Base-by-base conservation (phyloP, 306 rosid species). In the Gastrolobium villosum region DNA sequence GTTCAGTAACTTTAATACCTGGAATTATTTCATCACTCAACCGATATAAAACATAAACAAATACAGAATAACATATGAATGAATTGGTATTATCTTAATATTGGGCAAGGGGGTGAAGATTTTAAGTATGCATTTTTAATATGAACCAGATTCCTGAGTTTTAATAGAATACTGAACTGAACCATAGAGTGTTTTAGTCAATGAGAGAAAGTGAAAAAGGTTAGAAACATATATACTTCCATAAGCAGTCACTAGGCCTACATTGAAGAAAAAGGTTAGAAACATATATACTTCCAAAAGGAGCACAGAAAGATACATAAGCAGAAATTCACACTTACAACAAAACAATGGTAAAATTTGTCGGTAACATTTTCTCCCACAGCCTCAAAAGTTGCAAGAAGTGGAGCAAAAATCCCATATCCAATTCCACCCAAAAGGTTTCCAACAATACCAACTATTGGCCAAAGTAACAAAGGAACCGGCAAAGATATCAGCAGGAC, bases 381-480 rank as follows among this genome's bases (percentile, higher is more conserved):
- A 4, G 93, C 93, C 83, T 89, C 93, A 84, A 93, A 89, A 75
- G 97, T 93, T 61, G 91, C 87, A 78, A 91, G 78, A 79, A 93
- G 89, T 40, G 98, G 98, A 72, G 83, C 52, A 54, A 93, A 91
- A 53, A 88, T 44, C 4, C 97, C 98, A 80, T 88, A 93, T 86
- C 93, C 98, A 30, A 93, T 67, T 82, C 94, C 98, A 53, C 90
- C 93, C 55, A 93, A 84, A 63, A 91, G 35, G 81, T 94, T 91
- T 65, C 90, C 91, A 78, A 75, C 57, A 77, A 89, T 44, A 35
- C 97, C 94, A 74, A 87, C 20, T 61, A 81, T 49, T 14, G 94
- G 94, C 89, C 87, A 87, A 31, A 93, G 86, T 10, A 85, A 37
- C 45, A 90, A 60, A 65, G 96, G 98, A 76, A 90, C 61, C 28